Base-by-base conservation (phyloP, 495 filamentous ascomycete species). In the Annulohypoxylon moriforme region DNA sequence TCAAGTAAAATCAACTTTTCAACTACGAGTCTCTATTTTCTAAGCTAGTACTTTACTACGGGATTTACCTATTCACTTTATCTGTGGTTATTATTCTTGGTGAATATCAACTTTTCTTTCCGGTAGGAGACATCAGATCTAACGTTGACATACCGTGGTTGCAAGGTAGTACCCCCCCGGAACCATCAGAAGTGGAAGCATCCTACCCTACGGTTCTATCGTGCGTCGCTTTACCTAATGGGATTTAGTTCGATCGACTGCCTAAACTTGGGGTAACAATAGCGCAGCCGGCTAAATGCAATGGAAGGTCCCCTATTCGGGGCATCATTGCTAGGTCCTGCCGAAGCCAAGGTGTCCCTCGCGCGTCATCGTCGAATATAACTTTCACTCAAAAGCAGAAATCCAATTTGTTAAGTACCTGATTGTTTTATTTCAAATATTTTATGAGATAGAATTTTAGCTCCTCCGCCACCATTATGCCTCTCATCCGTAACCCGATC, bases 401-500 rank as follows among this genome's bases (percentile, higher is more conserved):
- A 31, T 6, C 10, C 7, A 13, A 60, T 14, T n/a, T 8, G 27
- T 49, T 5, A 34, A 22, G 14, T 47, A 34, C 29, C 8, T 24
- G 34, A 1, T 14, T 10, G 31, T 34, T 34, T 8, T 29, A 14
- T 24, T 38, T 11, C 18, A 20, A 16, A 20, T n/a, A n/a, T 27
- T 58, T 24, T 5, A 58, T n/a, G 3, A 25, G 6, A 18, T n/a
- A 24, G 3, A 7, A 24, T 18, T 4, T 58, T 27, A 5, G 3
- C 16, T 40, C 20, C 2, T 24, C 10, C 50, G 6, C n/a, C 33
- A 7, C 27, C 50, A 78, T 38, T 20, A 85, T 85, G 83, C 83
- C 83, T 1, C 73, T 64, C 4, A 77, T 85, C 47, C 79, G 81
- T 46, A 90, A 90, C 74, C 88, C 88, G 25, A 88, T 90, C 68